Evolutionary conservation across 164 flowering plant species (phyloP), one percentile per base, ranked within the genome.

Genomic region (Stephania japonica): DNA sequence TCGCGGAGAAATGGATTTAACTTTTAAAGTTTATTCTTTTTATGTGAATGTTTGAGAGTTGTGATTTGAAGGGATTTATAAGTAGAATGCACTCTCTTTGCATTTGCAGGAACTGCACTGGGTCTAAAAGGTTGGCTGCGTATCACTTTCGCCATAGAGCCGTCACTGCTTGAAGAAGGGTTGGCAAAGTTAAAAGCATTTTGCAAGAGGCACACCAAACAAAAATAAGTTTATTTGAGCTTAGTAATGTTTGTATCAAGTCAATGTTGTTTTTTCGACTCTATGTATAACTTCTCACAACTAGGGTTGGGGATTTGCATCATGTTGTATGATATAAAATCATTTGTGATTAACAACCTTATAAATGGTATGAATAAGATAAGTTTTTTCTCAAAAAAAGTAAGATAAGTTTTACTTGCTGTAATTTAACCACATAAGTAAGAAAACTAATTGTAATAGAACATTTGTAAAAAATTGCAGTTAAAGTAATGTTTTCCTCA

Each of bases 111-210:
- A 19, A 27, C 53, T 38, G 68, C 73, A 4, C 66, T 81, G 62
- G 81, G 83, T 42, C 16, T 78, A 21, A 85, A 85, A 27, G 79
- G 87, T 71, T 94, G 98, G 98, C 78, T 94, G n/a, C 84, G 97
- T 0, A 80, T 94, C 6, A 88, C 94, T 26, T 91, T 91, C 70
- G 92, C 96, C 0, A 85, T 76, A n/a, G 93, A 90, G n/a, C 89
- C 87, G 14, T 67, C 86, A 16, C 80, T 86, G 14, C 87, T 93
- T 23, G 83, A 83, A 74, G 94, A 90, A 74, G 97, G 83, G 4
- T 27, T 90, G 14, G 82, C 69, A 44, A 83, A 94, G 80, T 53
- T 87, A 16, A 88, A 89, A 63, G 76, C 78, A 25, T 93, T 93
- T 79, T 89, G 82, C 70, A 77, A 79, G 61, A 81, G 91, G 83